phyloP scores from a whole-genome alignment of 345 rosid species.

The Brassica napus region Da-Ae NC_063442.1:39967501-39968000 shows the following conservation, averaged over 20 bases:
- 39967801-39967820: slow-evolving; percentile 17
- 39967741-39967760: not conserved
- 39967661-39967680: slow-evolving; percentile 25
- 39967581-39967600: slow-evolving; percentile 24
- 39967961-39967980: slow-evolving; percentile 6
- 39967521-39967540: slow-evolving; percentile 43
- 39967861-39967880: slow-evolving; percentile 11
- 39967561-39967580: slow-evolving; percentile 30
- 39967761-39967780: slow-evolving; percentile 18
- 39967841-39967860: slow-evolving; percentile 12
- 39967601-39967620: slow-evolving; percentile 5
- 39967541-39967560: slow-evolving; percentile 33
- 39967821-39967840: slow-evolving; percentile 1
- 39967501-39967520: slow-evolving; percentile 30
- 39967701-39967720: not conserved
- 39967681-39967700: slow-evolving; percentile 27
- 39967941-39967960: slow-evolving; percentile 13
- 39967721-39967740: not conserved
- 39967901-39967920: slow-evolving; percentile 1
- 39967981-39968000: not conserved
- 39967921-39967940: not conserved
- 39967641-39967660: slow-evolving; percentile 14
- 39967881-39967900: slow-evolving; percentile 18
- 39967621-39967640: slow-evolving; percentile 24
- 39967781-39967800: slow-evolving; percentile 12